Evolutionary conservation across 306 rosid species (phyloP), one percentile per base, ranked within the genome.

Genomic region (Quercus agrifolia): DNA sequence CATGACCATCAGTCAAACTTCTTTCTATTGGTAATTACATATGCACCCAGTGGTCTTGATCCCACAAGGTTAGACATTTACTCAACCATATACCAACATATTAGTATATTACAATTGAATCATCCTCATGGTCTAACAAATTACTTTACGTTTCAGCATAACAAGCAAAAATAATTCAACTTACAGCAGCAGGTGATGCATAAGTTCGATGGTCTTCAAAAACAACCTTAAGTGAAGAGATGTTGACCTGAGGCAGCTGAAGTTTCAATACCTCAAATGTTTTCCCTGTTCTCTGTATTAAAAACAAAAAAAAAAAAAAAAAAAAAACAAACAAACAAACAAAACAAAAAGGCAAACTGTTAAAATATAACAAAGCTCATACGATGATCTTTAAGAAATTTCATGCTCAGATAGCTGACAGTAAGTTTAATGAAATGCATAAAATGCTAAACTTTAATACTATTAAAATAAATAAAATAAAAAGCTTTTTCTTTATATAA

Each of bases 191-290:
- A 74, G 88, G 77, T n/a, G 97, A 90, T 74, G 97, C 98, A 90
- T 88, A 96, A 56, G 99, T 96, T 75, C 97, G 96, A 85, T 91
- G 86, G 81, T 96, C 99, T 84, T 96, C 99, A 78, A 83, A 93
- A 74, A 90, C 69, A 74, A 96, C 87, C 91, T 87, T 90, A 77
- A 93, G 91, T 2, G 97, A 90, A 59, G 99, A 88, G 70, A 89
- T 79, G 84, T 91, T 93, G 81, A 96, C 87, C 83, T 86, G 88
- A 57, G 99, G 99, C 84, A 96, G 82, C 78, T 88, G 91, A 77
- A 96, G 98, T 77, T 90, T 93, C 79, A 87, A 70, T 68, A 96
- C 93, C 89, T 96, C 97, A 86, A 85, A 83, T 15, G 87, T 78
- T 78, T 81, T 89, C 78, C 99, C 98, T 28, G 96, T 88, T 88